Evolutionary conservation across 371 early-diverging fungal species (phyloP).

Genomic region (Syncephalastrum monosporum): DNA sequence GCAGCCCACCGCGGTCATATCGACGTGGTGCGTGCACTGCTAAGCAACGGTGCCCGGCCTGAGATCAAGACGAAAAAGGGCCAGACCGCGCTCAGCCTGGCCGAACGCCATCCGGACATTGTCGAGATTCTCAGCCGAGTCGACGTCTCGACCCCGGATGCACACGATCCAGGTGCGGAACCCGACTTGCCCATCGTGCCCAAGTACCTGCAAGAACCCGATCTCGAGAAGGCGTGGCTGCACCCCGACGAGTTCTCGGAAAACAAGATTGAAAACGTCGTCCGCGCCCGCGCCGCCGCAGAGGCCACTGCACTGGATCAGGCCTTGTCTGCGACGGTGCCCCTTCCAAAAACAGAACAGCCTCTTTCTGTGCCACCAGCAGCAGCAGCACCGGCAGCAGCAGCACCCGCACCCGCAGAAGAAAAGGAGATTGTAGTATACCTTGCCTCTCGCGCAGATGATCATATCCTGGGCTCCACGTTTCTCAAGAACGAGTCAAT

Average conservation of each 20-base stretch:
- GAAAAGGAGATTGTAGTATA: constrained; percentile 56
- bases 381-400: no score
- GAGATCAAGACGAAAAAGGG: constrained; percentile 53
- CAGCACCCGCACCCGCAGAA: constrained; percentile 1
- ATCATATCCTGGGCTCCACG: constrained; percentile 51
- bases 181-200: constrained; percentile 58
- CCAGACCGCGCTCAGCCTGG: constrained; percentile 60
- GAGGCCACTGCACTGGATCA: constrained; percentile 3
- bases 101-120: constrained; percentile 42
- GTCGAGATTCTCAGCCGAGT: constrained; percentile 35
- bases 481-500: constrained; percentile 54
- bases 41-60: constrained; percentile 60
- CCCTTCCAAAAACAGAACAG: constrained; percentile 2
- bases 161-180: constrained; percentile 25
- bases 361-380: constrained; percentile 1
- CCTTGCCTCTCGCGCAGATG: constrained; percentile 36
- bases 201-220: constrained; percentile 68
- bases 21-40: constrained; percentile 47
- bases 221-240: constrained; percentile 71
- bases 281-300: constrained; percentile 26
- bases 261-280: constrained; percentile 35
- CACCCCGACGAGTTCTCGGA: constrained; percentile 66
- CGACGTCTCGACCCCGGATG: constrained; percentile 4
- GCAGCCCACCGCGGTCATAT: constrained; percentile 63
- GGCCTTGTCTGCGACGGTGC: no score